phyloP scores from a whole-genome alignment of 2,329 filamentous ascomycete genomes.

The Macroventuria anomochaeta region DNA sequence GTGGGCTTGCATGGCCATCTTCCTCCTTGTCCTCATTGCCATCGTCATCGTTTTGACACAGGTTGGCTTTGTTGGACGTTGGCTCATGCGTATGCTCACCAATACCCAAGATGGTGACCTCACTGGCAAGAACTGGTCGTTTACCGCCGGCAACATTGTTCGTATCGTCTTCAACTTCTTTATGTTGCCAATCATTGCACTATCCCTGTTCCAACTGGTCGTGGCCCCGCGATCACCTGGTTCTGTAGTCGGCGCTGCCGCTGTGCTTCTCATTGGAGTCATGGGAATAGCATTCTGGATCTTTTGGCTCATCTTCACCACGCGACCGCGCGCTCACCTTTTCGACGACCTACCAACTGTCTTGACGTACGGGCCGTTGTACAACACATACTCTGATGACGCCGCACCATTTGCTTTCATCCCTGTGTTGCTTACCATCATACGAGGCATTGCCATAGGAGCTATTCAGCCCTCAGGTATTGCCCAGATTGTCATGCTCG shows the following conservation, averaged over 20 bases:
- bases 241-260: conserved; percentile 76
- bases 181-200: conserved; percentile 80
- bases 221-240: conserved; percentile 71
- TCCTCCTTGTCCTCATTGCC: conserved; percentile 79
- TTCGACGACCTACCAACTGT: conserved; percentile 94
- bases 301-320: conserved; percentile 78
- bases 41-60: conserved; percentile 74
- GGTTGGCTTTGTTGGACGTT: conserved; percentile 76
- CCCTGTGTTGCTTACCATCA: conserved; percentile 81
- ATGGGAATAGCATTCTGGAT: conserved; percentile 79
- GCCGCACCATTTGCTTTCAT: conserved; percentile 89
- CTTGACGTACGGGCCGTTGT: conserved; percentile 87
- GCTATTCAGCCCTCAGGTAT: conserved; percentile 92
- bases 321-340: conserved; percentile 81
- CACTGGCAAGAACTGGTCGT: conserved; percentile 88
- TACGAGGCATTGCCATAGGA: conserved; percentile 88
- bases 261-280: conserved; percentile 74
- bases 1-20: conserved; percentile 94
- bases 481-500: conserved; percentile 88
- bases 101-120: conserved; percentile 83
- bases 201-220: conserved; percentile 92
- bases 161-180: conserved; percentile 94
- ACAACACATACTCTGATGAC: conserved; percentile 96
- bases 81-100: conserved; percentile 74
- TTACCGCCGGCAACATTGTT: conserved; percentile 65